Evolutionary conservation across 139 green algal species (phyloP).

Genomic region (Chlorella vulgaris): DNA sequence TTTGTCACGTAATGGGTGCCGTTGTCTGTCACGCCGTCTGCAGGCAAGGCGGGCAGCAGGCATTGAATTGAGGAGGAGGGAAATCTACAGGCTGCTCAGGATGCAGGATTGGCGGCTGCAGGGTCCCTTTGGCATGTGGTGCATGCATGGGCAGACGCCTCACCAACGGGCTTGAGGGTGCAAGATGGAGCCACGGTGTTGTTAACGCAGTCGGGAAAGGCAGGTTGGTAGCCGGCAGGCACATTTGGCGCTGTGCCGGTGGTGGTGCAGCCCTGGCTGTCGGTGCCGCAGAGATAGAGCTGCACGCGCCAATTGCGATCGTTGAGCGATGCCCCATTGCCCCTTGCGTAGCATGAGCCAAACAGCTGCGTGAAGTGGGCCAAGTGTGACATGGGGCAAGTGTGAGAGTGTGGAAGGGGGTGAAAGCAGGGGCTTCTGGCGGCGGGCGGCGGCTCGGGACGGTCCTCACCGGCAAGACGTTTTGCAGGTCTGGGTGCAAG

Average conservation of each 20-base stretch:
- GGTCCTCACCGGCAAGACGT: not conserved
- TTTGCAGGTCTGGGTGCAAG: not conserved
- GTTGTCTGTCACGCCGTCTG: not conserved
- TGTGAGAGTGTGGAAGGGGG: not conserved
- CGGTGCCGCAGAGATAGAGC: constrained; percentile 15
- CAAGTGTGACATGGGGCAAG: not conserved
- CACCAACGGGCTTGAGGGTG: not conserved
- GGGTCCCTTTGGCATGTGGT: not conserved
- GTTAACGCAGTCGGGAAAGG: not conserved
- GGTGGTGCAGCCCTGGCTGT: not conserved
- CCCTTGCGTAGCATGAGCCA: not conserved
- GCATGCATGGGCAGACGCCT: not conserved
- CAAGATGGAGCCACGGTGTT: not conserved
- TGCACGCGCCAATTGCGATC: not conserved
- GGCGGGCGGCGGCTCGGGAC: not conserved
- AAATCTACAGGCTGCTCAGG: not conserved
- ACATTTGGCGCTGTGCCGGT: not conserved
- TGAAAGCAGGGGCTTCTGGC: not conserved
- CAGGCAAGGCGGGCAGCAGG: not conserved
- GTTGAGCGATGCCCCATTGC: not conserved
- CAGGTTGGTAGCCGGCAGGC: not conserved
- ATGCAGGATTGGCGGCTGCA: too few species aligned
- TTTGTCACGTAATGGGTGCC: not conserved
- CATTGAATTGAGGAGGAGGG: not conserved
- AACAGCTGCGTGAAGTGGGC: not conserved